phyloP scores from a whole-genome alignment of 2,329 filamentous ascomycete genomes.

The Scytalidium sp. region DNA sequence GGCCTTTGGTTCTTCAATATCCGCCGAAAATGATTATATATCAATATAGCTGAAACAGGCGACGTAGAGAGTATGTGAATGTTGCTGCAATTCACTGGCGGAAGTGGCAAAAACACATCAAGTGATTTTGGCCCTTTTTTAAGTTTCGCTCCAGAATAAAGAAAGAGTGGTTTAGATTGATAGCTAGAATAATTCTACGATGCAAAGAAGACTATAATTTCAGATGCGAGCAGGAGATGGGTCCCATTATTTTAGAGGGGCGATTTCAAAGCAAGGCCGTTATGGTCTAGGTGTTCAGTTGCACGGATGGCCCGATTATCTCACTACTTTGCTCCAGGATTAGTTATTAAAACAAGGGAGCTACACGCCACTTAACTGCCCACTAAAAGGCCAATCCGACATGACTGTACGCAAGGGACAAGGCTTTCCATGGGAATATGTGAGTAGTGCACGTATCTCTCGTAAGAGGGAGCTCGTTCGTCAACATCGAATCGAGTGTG shows the following conservation, averaged over 20 bases:
- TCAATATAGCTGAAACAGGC: constrained; percentile 1
- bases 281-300: constrained; percentile 18
- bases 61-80: not conserved
- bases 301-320: not conserved
- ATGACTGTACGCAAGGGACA: not conserved
- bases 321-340: not conserved
- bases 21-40: constrained; percentile 11
- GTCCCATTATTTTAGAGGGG: not conserved
- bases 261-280: constrained; percentile 21
- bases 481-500: not conserved
- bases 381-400: not conserved
- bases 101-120: not conserved
- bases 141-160: not conserved
- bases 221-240: not conserved
- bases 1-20: constrained; percentile 17
- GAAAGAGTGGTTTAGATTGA: not conserved
- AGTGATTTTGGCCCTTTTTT: not conserved
- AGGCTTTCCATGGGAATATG: not conserved
- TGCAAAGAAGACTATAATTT: not conserved
- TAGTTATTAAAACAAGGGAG: not conserved
- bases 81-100: not conserved
- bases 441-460: not conserved
- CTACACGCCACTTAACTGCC: not conserved
- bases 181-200: not conserved
- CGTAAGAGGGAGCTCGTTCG: not conserved